phyloP scores from a whole-genome alignment of 305 asterid species.

The Ajuga reptans region DNA sequence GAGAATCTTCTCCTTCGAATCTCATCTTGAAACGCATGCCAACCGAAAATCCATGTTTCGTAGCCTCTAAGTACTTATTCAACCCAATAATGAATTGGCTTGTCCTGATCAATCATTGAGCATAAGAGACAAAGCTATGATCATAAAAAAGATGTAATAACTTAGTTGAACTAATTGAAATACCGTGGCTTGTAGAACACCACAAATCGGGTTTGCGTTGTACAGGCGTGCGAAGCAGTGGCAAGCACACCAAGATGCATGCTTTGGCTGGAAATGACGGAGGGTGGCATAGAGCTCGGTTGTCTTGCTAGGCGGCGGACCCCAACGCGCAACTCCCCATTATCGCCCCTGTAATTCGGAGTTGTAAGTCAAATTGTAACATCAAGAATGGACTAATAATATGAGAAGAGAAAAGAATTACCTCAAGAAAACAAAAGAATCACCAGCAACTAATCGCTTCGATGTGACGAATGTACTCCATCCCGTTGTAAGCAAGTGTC shows the following conservation, averaged over 20 bases:
- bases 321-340: constrained; percentile 72
- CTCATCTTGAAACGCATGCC: constrained; percentile 85
- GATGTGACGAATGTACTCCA: constrained; percentile 92
- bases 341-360: constrained; percentile 40
- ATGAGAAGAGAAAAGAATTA: constrained; percentile 15
- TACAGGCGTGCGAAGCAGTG: constrained; percentile 78
- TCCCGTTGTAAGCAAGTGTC: constrained; percentile 88
- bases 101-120: constrained; percentile 37
- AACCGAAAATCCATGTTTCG: constrained; percentile 40
- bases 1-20: constrained; percentile 79
- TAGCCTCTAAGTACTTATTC: constrained; percentile 64
- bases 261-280: constrained; percentile 81
- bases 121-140: not conserved
- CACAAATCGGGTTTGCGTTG: constrained; percentile 51
- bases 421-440: constrained; percentile 78
- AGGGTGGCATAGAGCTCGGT: constrained; percentile 60
- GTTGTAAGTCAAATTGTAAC: not conserved
- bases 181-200: constrained; percentile 87
- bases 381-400: not conserved
- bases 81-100: constrained; percentile 69
- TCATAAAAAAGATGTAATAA: not conserved
- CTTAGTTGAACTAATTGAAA: not conserved
- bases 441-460: constrained; percentile 74
- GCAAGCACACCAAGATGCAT: constrained; percentile 94
- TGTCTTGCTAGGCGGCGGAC: constrained; percentile 63